Evolutionary conservation across 2,329 filamentous ascomycete species (phyloP), one percentile per base, ranked within the genome.

Genomic region (Claviceps paspali): DNA sequence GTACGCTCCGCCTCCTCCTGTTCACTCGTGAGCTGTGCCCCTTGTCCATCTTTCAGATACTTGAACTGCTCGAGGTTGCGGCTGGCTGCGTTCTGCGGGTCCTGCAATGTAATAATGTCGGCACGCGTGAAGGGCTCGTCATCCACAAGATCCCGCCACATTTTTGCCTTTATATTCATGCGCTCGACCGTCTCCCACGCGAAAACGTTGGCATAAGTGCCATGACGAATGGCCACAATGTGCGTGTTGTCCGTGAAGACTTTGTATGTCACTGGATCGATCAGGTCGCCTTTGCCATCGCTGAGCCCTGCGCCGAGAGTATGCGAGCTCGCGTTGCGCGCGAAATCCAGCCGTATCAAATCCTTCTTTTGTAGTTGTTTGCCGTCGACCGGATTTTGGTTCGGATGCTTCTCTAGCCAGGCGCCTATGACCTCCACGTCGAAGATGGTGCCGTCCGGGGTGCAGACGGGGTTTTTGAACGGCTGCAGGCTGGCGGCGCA

Each of bases 181-280:
- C 83, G 73, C 60, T 96, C 84, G 27, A 98, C 76, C 2, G 92
- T 98, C 52, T 98, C 92, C 74, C 81, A 95, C 1, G 87, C 79
- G 55, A 96, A 98, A 4, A 94, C 91, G 59, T 98, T 98, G 35
- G 88, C 88, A 40, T 87, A 88, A 38, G 69, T 81, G 38, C 74
- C 76, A 57, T 82, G 76, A 40, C 76, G 71, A 44, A 98, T 68
- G 12, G 87, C 88, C 32, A 96, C 84, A 41, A 98, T 84, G 58
- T 96, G 91, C 4, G 91, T 96, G 59, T 96, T 96, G 56, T 98
- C 86, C 33, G 91, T 98, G 52, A 98, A 85, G 29, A 93, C 82
- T 59, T 98, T 98, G 68, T 83, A 96, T 0, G 87, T 95, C 33
- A 98, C 88, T 0, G 91, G 92, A 51, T 98, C 91, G 44, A 96